Percentiles rank a stretch among this genome's conserved stretches.
Evolutionary conservation across 345 rosid species (phyloP).

Genomic region (Pugionium dolabratum): DNA sequence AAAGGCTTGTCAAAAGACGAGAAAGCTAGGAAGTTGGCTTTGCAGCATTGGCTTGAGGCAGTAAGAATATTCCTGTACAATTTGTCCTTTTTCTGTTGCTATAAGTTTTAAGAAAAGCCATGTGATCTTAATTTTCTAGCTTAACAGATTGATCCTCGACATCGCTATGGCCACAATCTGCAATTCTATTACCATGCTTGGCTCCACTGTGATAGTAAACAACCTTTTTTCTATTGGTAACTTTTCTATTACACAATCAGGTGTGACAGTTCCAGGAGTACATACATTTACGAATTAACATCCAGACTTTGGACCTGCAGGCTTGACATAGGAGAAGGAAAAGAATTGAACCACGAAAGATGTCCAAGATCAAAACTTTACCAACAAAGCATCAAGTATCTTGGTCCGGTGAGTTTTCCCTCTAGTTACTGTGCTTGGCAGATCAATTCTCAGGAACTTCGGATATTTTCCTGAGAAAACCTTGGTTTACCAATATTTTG

Average conservation of each 20-base stretch:
- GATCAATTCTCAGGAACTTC: conserved; percentile 8
- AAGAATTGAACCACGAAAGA: conserved; percentile 62
- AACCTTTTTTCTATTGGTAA: conserved; percentile 92
- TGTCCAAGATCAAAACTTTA: conserved; percentile 75
- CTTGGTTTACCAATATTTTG: not conserved
- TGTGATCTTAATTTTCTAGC: conserved; percentile 28
- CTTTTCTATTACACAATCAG: conserved; percentile 28
- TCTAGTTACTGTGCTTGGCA: conserved; percentile 19
- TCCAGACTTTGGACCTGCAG: conserved; percentile 45
- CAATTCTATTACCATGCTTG: conserved; percentile 81
- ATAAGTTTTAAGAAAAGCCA: conserved; percentile 10
- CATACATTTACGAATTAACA: conserved; percentile 12
- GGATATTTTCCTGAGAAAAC: conserved; percentile 1
- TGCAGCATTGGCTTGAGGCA: conserved; percentile 98
- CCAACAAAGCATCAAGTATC: conserved; percentile 92
- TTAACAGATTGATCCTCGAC: conserved; percentile 87
- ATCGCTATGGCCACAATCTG: conserved; percentile 95
- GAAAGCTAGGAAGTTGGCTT: conserved; percentile 82
- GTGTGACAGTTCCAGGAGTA: conserved; percentile 8
- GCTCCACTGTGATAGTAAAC: conserved; percentile 82
- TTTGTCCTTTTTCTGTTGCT: not conserved
- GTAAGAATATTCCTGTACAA: conserved; percentile 48
- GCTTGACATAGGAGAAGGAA: conserved; percentile 93
- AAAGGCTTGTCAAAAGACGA: conserved; percentile 85
- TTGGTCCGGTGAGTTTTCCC: conserved; percentile 75